Base-by-base conservation (phyloP, 202 grass and related monocot genomes). In the Dendrocalamus latiflorus region DNA sequence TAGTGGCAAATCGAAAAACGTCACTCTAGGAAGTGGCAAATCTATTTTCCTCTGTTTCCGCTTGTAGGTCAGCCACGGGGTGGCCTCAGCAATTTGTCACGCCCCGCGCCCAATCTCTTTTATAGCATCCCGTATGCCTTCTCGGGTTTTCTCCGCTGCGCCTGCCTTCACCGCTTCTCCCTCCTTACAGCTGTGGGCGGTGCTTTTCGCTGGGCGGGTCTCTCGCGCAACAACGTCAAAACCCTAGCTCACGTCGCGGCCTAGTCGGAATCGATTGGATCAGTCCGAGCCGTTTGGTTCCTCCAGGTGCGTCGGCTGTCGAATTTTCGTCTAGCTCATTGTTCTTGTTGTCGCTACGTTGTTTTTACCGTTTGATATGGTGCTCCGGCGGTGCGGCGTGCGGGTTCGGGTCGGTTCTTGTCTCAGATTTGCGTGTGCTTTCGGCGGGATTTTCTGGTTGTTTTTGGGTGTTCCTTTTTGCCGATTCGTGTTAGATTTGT, bases 51-150 rank as follows among this genome's bases (percentile, higher is more conserved):
- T 5, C 37, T 9, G 0, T 21, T 75, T 75, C 61, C 50, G 0
- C 55, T 9, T 7, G 7, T 16, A 70, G 22, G 14, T 12, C 4
- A 3, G 1, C 14, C 21, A 25, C 39, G 12, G 65, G 37, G 81
- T 86, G 78, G 48, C 58, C 83, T 39, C 49, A 73, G 72, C 88
- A 14, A 78, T 81, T 89, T 82, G 57, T 69, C 13, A 28, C 38
- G 49, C 6, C 60, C 60, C 68, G 48, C 20, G 42, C 70, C 8
- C 71, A 20, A 53, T 42, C 69, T 73, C 18, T 15, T 71, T 89
- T 89, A 73, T 86, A 86, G 61, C 75, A 8, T 11, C 44, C 30
- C 61, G 72, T 70, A 33, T 54, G 88, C 83, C 50, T 86, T 72
- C 67, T 68, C 83, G 60, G 78, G 57, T 89, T 73, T 78, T 72